Evolutionary conservation across 2,329 filamentous ascomycete genomes (phyloP).

Genomic region (Neonectria coccinea): DNA sequence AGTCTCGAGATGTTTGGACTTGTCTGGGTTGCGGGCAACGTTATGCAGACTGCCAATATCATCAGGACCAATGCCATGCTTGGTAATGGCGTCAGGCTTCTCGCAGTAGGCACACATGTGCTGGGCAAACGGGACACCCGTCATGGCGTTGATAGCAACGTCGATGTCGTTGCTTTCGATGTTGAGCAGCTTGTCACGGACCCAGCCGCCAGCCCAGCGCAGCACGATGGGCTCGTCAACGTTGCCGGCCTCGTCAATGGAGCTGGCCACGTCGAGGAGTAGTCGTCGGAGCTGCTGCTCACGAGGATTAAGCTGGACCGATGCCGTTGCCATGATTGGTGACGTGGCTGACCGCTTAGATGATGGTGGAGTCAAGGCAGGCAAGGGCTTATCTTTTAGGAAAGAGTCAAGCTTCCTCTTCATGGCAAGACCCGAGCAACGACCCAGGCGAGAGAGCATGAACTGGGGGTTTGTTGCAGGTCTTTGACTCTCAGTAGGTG

Average conservation of each 20-base stretch:
- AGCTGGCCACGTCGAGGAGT: slow-evolving; percentile 83
- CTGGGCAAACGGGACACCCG: slow-evolving; percentile 79
- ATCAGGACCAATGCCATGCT: slow-evolving; percentile 67
- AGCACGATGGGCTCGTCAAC: slow-evolving; percentile 70
- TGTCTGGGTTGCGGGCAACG: slow-evolving; percentile 92
- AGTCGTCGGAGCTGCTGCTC: slow-evolving; percentile 81
- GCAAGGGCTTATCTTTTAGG: slow-evolving; percentile 37
- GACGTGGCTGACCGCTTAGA: slow-evolving; percentile 7
- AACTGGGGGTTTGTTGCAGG: neutral
- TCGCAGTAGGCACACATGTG: slow-evolving; percentile 77
- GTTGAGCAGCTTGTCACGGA: slow-evolving; percentile 83
- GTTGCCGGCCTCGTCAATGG: slow-evolving; percentile 62
- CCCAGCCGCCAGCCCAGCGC: slow-evolving; percentile 88
- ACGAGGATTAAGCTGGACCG: slow-evolving; percentile 71
- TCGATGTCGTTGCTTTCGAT: slow-evolving; percentile 84
- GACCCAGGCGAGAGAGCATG: slow-evolving; percentile 42
- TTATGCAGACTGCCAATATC: slow-evolving; percentile 84
- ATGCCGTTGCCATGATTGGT: slow-evolving; percentile 37
- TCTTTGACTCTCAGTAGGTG: no score
- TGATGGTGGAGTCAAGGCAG: slow-evolving; percentile 10
- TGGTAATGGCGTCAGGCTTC: slow-evolving; percentile 67
- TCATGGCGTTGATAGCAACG: slow-evolving; percentile 87
- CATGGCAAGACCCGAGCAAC: slow-evolving; percentile 45
- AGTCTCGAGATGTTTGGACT: slow-evolving; percentile 95
- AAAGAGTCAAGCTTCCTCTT: slow-evolving; percentile 51